phyloP scores from a whole-genome alignment of 176 grass and related monocot species.

The Puccinellia tenuiflora region DNA sequence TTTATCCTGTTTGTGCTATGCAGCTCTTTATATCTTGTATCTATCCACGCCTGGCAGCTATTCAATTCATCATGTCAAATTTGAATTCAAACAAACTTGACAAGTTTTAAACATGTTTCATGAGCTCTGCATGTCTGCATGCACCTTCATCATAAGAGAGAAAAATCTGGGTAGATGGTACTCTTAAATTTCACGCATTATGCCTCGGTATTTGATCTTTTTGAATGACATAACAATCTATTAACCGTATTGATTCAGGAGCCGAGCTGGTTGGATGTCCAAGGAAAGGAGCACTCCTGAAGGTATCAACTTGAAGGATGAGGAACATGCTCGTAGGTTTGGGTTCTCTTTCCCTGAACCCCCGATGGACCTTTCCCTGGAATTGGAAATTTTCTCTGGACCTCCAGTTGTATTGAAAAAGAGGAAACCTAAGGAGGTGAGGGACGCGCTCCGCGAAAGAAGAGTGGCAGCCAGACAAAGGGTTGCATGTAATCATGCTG shows the following conservation, averaged over 20 bases:
- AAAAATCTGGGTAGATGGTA: background rate
- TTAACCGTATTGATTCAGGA: background rate
- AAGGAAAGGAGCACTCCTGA: constrained; percentile 5
- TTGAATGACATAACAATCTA: background rate
- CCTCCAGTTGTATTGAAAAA: background rate
- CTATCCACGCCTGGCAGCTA: background rate
- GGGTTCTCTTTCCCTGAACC: background rate
- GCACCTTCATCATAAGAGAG: background rate
- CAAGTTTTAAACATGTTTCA: background rate
- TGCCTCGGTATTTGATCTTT: background rate
- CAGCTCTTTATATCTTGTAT: background rate
- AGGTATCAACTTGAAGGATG: background rate
- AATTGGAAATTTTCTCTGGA: background rate
- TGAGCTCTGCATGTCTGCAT: background rate
- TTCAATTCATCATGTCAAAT: background rate
- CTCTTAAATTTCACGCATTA: background rate
- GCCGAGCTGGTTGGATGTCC: background rate
- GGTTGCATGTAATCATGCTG: background rate
- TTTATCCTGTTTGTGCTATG: background rate
- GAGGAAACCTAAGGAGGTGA: background rate
- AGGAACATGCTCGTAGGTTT: background rate
- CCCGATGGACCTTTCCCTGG: too few species aligned
- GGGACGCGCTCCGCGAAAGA: background rate
- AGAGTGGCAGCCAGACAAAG: background rate
- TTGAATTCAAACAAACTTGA: background rate